A percentile compares a stretch with the other conserved stretches of the same genome.
Conservation (phyloP, 768 basidiomycete genomes). For the Pisolithus orientalis region DNA sequence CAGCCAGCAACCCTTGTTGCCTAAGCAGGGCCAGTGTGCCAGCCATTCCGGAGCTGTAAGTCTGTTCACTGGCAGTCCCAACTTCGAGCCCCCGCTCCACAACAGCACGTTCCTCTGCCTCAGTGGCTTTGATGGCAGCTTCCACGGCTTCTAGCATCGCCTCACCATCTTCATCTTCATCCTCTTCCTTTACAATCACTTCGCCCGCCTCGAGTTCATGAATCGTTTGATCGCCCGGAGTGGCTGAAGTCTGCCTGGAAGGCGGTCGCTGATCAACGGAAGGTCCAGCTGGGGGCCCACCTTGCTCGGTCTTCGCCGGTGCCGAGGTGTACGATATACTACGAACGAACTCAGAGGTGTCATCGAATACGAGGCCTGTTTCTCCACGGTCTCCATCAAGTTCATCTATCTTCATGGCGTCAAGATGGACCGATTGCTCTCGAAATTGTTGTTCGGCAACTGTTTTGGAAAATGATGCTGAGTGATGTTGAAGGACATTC, state of each 20-base stretch:
- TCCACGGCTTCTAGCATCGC: constrained; percentile 77
- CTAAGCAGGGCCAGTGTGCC: constrained; percentile 84
- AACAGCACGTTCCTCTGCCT: constrained; percentile 43
- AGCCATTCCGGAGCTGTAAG: constrained; percentile 78
- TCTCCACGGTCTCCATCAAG: constrained; percentile 33
- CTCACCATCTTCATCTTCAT: constrained; percentile 57
- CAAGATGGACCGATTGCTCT: constrained; percentile 39
- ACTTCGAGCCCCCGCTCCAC: constrained; percentile 30
- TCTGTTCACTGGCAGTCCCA: constrained; percentile 74
- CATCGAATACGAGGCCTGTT: constrained; percentile 79
- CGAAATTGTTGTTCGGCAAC: constrained; percentile 59
- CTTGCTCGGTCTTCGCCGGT: constrained; percentile 43
- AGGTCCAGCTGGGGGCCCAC: constrained; percentile 25
- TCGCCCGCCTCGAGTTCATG: constrained; percentile 82
- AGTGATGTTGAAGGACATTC: not conserved
- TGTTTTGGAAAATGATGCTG: constrained; percentile 21
- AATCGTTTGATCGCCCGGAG: constrained; percentile 51
- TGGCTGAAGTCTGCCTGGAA: constrained; percentile 52
- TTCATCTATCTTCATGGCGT: constrained; percentile 41
- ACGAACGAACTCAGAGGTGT: constrained; percentile 95
- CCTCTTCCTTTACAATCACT: constrained; percentile 73
- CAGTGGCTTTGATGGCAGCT: constrained; percentile 56
- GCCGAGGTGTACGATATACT: constrained; percentile 66
- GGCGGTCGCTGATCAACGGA: constrained; percentile 32
- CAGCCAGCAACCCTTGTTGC: constrained; percentile 83